phyloP scores from a whole-genome alignment of 352 stramenopile genomes.

The Globisporangium echinulatum region DNA sequence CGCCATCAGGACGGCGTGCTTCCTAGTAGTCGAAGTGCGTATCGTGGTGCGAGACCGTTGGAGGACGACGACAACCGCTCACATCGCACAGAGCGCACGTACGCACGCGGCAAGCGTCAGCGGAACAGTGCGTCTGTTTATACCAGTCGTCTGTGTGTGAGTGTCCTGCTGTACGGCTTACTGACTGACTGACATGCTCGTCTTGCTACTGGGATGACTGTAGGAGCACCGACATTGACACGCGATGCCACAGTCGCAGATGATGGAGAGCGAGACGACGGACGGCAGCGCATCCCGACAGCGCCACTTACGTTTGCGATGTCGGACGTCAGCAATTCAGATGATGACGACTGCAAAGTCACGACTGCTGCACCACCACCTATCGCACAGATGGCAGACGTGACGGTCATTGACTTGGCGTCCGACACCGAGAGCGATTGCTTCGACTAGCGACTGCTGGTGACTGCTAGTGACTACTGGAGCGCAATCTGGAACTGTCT shows the following conservation, averaged over 20 bases:
- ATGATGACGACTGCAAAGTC: constrained; percentile 8
- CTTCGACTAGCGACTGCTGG: neutral
- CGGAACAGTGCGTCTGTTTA: neutral
- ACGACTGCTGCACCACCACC: neutral
- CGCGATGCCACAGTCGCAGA: no score
- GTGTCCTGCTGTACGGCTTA: neutral
- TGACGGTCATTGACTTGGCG: constrained; percentile 39
- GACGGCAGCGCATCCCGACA: constrained; percentile 1
- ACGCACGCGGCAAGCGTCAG: constrained; percentile 4
- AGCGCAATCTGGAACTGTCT: constrained; percentile 75
- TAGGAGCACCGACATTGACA: no score
- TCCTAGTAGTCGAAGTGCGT: no score
- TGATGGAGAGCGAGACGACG: neutral
- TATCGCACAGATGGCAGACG: constrained; percentile 2
- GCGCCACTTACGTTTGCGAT: constrained; percentile 7
- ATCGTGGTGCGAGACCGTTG: neutral
- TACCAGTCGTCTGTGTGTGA: neutral
- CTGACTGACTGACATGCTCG: neutral
- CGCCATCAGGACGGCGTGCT: no score
- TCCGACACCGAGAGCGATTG: constrained; percentile 36
- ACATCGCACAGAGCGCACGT: neutral
- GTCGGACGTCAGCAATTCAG: constrained; percentile 16
- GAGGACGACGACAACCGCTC: neutral
- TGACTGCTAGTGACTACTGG: constrained; percentile 16
- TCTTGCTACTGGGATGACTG: neutral